phyloP scores from a whole-genome alignment of 1,139 yeast genomes.

The Hanseniaspora sp. region DNA sequence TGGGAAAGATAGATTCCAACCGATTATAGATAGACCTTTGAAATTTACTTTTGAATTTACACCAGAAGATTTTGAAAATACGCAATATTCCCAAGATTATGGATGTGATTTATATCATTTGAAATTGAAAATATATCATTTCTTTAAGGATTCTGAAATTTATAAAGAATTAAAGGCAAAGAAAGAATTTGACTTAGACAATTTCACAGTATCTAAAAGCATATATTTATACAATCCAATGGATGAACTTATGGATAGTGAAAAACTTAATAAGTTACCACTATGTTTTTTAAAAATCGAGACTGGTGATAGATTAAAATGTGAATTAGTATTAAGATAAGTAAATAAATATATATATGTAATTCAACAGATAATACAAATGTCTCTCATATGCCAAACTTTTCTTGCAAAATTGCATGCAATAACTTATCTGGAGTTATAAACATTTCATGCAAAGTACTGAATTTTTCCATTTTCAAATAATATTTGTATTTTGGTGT shows the following conservation, averaged over 20 bases:
- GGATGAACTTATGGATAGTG: constrained; percentile 25
- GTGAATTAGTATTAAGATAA: constrained; percentile 32
- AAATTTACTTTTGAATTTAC: constrained; percentile 65
- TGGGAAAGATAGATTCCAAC: constrained; percentile 21
- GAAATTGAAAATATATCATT: constrained; percentile 40
- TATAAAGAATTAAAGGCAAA: constrained; percentile 26
- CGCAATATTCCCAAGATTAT: constrained; percentile 37
- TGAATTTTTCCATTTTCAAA: neutral
- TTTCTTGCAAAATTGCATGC: neutral
- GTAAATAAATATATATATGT: constrained; percentile 10
- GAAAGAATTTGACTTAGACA: constrained; percentile 18
- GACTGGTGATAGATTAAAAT: constrained; percentile 51
- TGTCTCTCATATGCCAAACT: no score
- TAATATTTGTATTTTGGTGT: neutral
- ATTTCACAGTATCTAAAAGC: constrained; percentile 27
- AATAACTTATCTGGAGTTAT: neutral
- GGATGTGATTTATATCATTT: constrained; percentile 61
- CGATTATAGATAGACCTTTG: constrained; percentile 33
- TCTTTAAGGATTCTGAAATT: constrained; percentile 45
- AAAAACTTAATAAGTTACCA: constrained; percentile 37
- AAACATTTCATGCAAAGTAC: neutral
- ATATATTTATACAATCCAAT: constrained; percentile 30
- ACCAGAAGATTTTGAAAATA: constrained; percentile 52
- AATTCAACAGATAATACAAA: no score
- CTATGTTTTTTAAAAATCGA: constrained; percentile 52